Evolutionary conservation across 176 grass and related monocot species (phyloP), one percentile per base, ranked within the genome.

Genomic region (Dactylis glomerata): DNA sequence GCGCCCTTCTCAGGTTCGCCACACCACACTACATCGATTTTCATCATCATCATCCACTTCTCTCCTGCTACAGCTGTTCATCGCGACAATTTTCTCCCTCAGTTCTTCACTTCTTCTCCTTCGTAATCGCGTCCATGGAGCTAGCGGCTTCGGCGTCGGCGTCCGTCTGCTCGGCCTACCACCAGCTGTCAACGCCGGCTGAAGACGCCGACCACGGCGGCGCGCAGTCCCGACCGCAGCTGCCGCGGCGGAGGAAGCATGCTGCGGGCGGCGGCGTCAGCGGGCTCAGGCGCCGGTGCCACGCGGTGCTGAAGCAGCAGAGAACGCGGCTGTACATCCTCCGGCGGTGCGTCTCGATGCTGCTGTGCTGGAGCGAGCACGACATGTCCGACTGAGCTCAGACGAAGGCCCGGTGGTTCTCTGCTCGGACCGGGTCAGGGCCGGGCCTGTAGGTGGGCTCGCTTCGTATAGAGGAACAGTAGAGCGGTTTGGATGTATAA

Each of bases 291-390:
- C 89, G 89, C 40, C 87, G 89, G 67, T 97, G 94, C 85, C 81
- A 88, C 69, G 47, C 76, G 17, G 81, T 94, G 82, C 84, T 94
- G 38, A 97, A 97, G 89, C 94, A 92, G 88, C 94, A 97, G 73
- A 85, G 90, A 70, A 97, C 94, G 26, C 59, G 91, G 61, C 88
- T 94, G 16, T 97, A 97, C 84, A 97, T 97, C 65, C 82, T 94
- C 62, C 89, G 91, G 14, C 70, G 94, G 4, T 97, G 94, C 89
- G 75, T 97, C 78, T 85, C 85, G 30, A 97, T 97, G 91, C 91
- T 97, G 3, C 85, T 97, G 1, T 97, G 91, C 78, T 97, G 94
- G 94, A 85, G 93, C 74, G 75, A 90, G 46, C 82, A 93, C 73
- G 52, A 56, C 52, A 72, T 81, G 4, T 93, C 94, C 3, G 91